Percentiles rank a stretch among this genome's conserved stretches.
phyloP scores from a whole-genome alignment of 2,329 filamentous ascomycete genomes.

The Teratosphaeriaceae sp. region DNA sequence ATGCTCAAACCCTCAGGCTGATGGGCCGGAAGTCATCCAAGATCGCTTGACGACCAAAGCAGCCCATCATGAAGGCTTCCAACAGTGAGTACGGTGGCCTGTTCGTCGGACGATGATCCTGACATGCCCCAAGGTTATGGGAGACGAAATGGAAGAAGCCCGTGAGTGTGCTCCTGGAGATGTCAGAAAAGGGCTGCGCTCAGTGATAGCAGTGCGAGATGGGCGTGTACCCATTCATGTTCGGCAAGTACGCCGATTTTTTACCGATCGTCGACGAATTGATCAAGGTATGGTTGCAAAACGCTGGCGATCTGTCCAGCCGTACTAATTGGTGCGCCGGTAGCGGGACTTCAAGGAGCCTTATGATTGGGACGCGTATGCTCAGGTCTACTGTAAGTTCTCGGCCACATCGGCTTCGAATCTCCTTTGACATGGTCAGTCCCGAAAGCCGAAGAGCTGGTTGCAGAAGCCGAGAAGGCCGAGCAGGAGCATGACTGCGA shows the following conservation, averaged over 20 bases:
- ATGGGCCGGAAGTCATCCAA: constrained; percentile 32
- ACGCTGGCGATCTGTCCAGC: too few relatives aligned
- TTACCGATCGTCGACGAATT: constrained; percentile 60
- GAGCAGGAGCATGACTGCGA: constrained; percentile 43
- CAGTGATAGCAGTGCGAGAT: constrained; percentile 32
- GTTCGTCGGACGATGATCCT: neutral
- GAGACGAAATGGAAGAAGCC: constrained; percentile 69
- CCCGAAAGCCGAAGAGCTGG: constrained; percentile 53
- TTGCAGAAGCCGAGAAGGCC: constrained; percentile 46
- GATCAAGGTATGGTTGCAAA: constrained; percentile 49
- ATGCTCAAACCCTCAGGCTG: neutral
- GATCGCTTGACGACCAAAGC: constrained; percentile 37
- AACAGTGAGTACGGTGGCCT: constrained; percentile 19
- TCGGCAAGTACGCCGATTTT: constrained; percentile 62
- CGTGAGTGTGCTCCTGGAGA: constrained; percentile 39
- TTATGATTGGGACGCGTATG: constrained; percentile 57
- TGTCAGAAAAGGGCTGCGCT: too few relatives aligned
- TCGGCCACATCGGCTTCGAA: neutral
- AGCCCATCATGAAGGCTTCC: constrained; percentile 41
- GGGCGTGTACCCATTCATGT: constrained; percentile 60
- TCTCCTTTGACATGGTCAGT: constrained; percentile 24
- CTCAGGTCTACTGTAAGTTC: constrained; percentile 42
- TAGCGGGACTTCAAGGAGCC: constrained; percentile 57
- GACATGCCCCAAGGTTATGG: constrained; percentile 43
- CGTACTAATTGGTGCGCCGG: too few relatives aligned